A percentile compares a stretch with the other conserved stretches of the same genome.
These are phyloP conservation scores for Colletotrichum eremochloae DNA, from an alignment of 2,329 filamentous ascomycete species.

Conservation along the genomic window DNA sequence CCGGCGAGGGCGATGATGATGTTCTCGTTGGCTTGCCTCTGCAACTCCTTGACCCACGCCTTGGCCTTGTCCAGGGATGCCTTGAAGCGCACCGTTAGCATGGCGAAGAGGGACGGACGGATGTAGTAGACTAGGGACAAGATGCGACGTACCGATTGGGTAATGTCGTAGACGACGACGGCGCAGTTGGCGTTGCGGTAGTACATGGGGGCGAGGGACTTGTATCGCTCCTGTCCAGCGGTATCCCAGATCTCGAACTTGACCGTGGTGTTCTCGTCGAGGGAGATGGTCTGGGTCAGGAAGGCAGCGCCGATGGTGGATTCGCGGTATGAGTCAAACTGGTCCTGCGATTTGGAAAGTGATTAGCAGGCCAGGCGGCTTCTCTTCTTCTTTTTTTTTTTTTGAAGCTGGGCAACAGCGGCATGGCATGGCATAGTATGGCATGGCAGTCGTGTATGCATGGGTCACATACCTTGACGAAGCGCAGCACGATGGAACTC, in stretches of 20 bases:
- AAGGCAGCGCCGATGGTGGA: constrained; percentile 98
- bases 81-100: constrained; percentile 60
- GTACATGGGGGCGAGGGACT: constrained; percentile 99
- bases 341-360: constrained; percentile 73
- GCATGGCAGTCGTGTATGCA: background rate
- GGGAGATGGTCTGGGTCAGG: constrained; percentile 97
- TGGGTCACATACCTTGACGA: constrained; percentile 85
- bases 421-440: background rate
- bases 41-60: constrained; percentile 98
- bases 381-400: background rate
- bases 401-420: background rate
- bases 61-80: constrained; percentile 98
- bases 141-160: constrained; percentile 85
- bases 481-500: constrained; percentile 98
- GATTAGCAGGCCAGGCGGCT: constrained; percentile 5
- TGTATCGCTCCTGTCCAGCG: constrained; percentile 98
- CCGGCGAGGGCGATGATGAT: constrained; percentile 98
- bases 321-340: constrained; percentile 98
- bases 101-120: constrained; percentile 1
- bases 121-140: no score
- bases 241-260: constrained; percentile 99
- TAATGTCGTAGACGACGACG: constrained; percentile 99
- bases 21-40: constrained; percentile 99
- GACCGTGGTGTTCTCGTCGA: constrained; percentile 97
- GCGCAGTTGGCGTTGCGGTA: constrained; percentile 99